Conservation (phyloP, 2,329 filamentous ascomycete species). For the Bipolaris oryzae region DNA sequence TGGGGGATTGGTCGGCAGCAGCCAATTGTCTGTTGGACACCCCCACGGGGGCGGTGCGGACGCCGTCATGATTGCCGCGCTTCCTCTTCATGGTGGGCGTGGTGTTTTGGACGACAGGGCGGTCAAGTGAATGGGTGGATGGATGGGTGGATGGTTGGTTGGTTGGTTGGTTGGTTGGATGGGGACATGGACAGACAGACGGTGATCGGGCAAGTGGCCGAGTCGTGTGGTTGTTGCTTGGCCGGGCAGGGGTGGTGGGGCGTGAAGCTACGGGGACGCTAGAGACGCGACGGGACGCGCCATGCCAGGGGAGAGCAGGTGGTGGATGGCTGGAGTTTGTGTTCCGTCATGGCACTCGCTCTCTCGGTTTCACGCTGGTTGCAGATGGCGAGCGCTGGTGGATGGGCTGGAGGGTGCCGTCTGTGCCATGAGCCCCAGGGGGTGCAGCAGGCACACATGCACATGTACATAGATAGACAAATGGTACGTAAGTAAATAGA, state of each 20-base stretch:
- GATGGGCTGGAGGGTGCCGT: not conserved
- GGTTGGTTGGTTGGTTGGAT: not conserved
- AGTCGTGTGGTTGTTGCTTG: slow-evolving; percentile 1
- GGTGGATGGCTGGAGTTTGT: not conserved
- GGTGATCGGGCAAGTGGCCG: not conserved
- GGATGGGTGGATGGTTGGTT: not conserved
- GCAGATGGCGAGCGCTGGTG: not conserved
- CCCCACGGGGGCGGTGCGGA: slow-evolving; percentile 5
- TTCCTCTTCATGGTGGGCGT: not conserved
- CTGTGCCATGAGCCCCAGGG: not conserved
- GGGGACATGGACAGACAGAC: not conserved
- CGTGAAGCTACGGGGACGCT: slow-evolving; percentile 1
- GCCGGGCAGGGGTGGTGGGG: not conserved
- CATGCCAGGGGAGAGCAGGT: not conserved
- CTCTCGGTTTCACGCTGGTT: not conserved
- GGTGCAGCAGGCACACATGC: not conserved
- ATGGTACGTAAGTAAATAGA: too few relatives aligned
- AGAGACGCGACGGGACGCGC: slow-evolving; percentile 6
- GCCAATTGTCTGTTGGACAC: slow-evolving; percentile 33
- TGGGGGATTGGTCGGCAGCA: slow-evolving; percentile 39
- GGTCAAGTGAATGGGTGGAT: not conserved
- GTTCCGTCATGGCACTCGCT: not conserved
- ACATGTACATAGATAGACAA: not conserved
- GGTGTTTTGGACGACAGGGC: not conserved
- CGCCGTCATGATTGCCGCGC: not conserved